Evolutionary conservation across 805 yeast genomes (phyloP).

Genomic region (Debaryomyces hansenii): DNA sequence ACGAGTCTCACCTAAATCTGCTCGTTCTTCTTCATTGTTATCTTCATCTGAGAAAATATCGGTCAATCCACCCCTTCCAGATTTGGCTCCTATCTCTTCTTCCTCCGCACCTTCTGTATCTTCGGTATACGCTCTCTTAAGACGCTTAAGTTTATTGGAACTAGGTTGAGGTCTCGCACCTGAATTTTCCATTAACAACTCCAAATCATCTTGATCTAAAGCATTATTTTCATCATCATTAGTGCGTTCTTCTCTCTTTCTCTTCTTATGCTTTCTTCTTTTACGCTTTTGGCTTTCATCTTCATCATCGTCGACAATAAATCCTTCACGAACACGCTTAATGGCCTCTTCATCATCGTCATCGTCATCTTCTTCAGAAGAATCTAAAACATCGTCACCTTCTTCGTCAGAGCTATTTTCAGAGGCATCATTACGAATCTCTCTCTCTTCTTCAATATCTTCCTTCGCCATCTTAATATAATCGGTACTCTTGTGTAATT

Average conservation of each 20-base stretch:
- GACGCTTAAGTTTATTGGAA: conserved; percentile 66
- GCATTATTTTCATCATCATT: conserved; percentile 55
- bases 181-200: conserved; percentile 83
- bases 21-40: conserved; percentile 28
- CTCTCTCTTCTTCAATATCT: conserved; percentile 32
- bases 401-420: conserved; percentile 33
- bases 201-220: conserved; percentile 93
- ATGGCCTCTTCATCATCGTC: conserved; percentile 88
- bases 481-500: conserved; percentile 4
- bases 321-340: conserved; percentile 80
- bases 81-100: conserved; percentile 3
- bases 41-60: conserved; percentile 68
- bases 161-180: conserved; percentile 60
- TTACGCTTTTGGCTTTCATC: conserved; percentile 29
- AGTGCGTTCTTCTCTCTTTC: conserved; percentile 31
- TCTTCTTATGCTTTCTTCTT: conserved; percentile 40
- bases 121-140: conserved; percentile 63
- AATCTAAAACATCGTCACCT: conserved; percentile 47
- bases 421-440: conserved; percentile 34
- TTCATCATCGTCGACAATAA: conserved; percentile 87
- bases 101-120: conserved; percentile 32
- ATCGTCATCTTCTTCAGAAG: conserved; percentile 88
- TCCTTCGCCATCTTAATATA: conserved; percentile 28
- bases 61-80: conserved; percentile 43
- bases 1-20: conserved; percentile 26